A percentile compares a stretch with the other conserved stretches of the same genome.
These are phyloP conservation scores for Striga asiatica DNA, from an alignment of 257 asterid genomes.

Conservation along the genomic window DNA sequence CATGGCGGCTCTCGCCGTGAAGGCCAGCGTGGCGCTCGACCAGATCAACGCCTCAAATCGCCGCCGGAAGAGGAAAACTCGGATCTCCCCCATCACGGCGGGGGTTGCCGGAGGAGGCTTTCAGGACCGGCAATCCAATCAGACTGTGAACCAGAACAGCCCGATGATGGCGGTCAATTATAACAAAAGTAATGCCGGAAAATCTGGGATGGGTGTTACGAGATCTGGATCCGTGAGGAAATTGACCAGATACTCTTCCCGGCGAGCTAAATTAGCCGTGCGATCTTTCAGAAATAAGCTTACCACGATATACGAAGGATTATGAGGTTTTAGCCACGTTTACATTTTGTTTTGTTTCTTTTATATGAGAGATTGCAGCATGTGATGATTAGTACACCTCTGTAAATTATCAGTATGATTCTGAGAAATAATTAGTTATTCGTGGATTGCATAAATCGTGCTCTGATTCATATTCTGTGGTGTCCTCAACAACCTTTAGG, in stretches of 20 bases:
- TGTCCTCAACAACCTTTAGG: too few species aligned
- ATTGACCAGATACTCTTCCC: slow-evolving; percentile 44
- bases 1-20: slow-evolving; percentile 72
- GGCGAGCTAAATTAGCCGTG: slow-evolving; percentile 53
- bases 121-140: slow-evolving; percentile 17
- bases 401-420: too few species aligned
- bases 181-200: neutral
- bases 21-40: slow-evolving; percentile 55
- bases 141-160: neutral
- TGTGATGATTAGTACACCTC: too few species aligned
- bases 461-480: too few species aligned
- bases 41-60: slow-evolving; percentile 19
- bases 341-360: too few species aligned
- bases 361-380: too few species aligned
- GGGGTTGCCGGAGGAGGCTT: neutral
- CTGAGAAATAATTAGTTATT: too few species aligned
- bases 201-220: slow-evolving; percentile 17
- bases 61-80: slow-evolving; percentile 24
- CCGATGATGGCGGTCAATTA: neutral
- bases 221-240: slow-evolving; percentile 37
- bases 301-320: slow-evolving; percentile 52
- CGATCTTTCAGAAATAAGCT: slow-evolving; percentile 46
- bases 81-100: slow-evolving; percentile 31
- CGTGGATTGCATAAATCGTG: too few species aligned
- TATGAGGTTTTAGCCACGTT: too few species aligned